Base-by-base conservation (phyloP, 768 basidiomycete genomes). In the Pilatotrama ljubarskyi region DNA sequence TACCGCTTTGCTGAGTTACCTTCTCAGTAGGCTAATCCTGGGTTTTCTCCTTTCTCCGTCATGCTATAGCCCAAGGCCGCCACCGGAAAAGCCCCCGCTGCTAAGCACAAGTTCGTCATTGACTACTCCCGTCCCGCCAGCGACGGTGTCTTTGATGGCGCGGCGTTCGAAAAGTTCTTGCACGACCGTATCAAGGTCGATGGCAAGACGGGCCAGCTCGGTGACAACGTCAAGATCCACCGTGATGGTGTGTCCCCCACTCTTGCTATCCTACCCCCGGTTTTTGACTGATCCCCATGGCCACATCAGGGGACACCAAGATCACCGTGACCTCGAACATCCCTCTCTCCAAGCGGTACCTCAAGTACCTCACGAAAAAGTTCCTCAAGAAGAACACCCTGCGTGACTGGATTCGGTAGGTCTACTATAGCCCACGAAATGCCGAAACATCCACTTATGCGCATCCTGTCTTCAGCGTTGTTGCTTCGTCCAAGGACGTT, bases 351-450 rank as follows among this genome's bases (percentile, higher is more conserved):
- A 98, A 98, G 80, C 85, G 93, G 58, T 98, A 97, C 77, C 87
- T 98, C 74, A 98, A 98, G 78, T 99, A 98, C 79, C 82, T 98
- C 62, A 98, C 96, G 64, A 98, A 98, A 84, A 96, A 96, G 82
- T 95, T 93, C 84, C 83, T 98, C 78, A 98, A 98, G 85, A 97
- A 97, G 86, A 95, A 95, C 80, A 78, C 82, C 44, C 83, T 97
- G 69, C 88, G 95, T 66, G 95, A 98, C 79, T 98, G 94, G 91
- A 93, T 98, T 74, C 95, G 94, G 85, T 88, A 64, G 50, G 79
- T 65, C n/a, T n/a, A n/a, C n/a, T n/a, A n/a, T n/a, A n/a, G n/a
- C n/a, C n/a, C n/a, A n/a, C n/a, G n/a, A n/a, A n/a, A n/a, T n/a
- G n/a, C n/a, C n/a, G n/a, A n/a, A n/a, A n/a, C n/a, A n/a, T n/a